Evolutionary conservation across 305 asterid species (phyloP), one percentile per base, ranked within the genome.

Genomic region (Petunia hybrid): DNA sequence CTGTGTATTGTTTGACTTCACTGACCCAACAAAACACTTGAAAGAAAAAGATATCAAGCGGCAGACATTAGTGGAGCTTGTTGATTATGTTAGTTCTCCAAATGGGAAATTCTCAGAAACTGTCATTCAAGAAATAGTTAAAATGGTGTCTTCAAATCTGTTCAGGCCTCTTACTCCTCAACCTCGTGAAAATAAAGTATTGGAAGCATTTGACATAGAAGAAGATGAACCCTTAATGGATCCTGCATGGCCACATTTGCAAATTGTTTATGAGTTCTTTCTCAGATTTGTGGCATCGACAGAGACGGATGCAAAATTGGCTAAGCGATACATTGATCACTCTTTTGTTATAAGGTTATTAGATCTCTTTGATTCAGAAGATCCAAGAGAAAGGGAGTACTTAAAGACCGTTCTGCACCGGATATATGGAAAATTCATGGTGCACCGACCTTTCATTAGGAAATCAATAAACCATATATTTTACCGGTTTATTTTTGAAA

Each of bases 161-260:
- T 95, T 95, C 87, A 91, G 98, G 82, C 86, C 95, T 1, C 87
- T 89, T 71, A 85, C 93, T 40, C 80, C 95, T 8, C 99, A 92
- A 81, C 92, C 92, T 53, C 95, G 92, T 71, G 98, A 95, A 82
- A 93, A 93, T 88, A 93, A 89, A 86, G 85, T 87, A 67, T 76
- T 89, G 16, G 97, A 93, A 86, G 95, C 85, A 46, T 86, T 91
- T 87, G 98, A 95, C 84, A 66, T 91, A 88, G 99, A 95, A 75
- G 99, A 95, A 66, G 99, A 95, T 77, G 99, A 95, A 73, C 98
- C 95, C 22, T 82, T 89, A 79, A 91, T 93, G 98, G 98, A 95
- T 78, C 97, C 98, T 0, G 87, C 94, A 2, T 95, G 99, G 99
- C 92, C 98, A 81, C 99, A 95, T 86, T 81, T 95, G 85, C 99